phyloP scores from a whole-genome alignment of 148 eudicot genomes.

The Mesembryanthemum crystallinum region DNA sequence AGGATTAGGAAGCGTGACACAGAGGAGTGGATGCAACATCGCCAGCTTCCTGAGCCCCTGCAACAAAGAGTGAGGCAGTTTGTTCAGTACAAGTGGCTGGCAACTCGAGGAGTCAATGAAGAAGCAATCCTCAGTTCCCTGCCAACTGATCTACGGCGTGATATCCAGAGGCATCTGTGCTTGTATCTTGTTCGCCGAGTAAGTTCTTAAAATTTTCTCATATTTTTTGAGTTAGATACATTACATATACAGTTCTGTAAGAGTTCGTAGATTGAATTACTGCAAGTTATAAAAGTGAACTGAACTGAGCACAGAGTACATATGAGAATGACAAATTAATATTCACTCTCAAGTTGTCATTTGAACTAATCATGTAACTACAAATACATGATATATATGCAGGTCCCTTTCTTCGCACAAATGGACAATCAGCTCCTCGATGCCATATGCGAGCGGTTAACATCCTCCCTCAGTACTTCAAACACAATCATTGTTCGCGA shows the following conservation, averaged over 20 bases:
- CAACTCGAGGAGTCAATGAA: slow-evolving; percentile 84
- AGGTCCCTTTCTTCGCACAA: slow-evolving; percentile 86
- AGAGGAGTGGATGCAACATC: slow-evolving; percentile 93
- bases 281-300: too few relatives aligned
- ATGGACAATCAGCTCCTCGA: slow-evolving; percentile 85
- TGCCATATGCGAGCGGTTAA: slow-evolving; percentile 80
- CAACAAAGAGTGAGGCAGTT: slow-evolving; percentile 59
- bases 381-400: slow-evolving; percentile 16
- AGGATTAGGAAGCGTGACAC: slow-evolving; percentile 80
- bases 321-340: too few relatives aligned
- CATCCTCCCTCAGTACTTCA: slow-evolving; percentile 66
- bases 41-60: slow-evolving; percentile 68
- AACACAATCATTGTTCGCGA: slow-evolving; percentile 70
- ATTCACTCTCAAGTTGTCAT: too few relatives aligned
- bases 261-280: background rate
- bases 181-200: slow-evolving; percentile 85
- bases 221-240: background rate
- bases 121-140: slow-evolving; percentile 60
- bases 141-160: slow-evolving; percentile 78
- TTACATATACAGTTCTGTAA: background rate
- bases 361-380: too few relatives aligned
- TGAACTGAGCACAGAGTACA: too few relatives aligned
- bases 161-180: slow-evolving; percentile 78
- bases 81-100: slow-evolving; percentile 85
- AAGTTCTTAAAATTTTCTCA: slow-evolving; percentile 26